phyloP scores from a whole-genome alignment of 2,329 filamentous ascomycete genomes.

The Nigrograna mackinnonii region DNA sequence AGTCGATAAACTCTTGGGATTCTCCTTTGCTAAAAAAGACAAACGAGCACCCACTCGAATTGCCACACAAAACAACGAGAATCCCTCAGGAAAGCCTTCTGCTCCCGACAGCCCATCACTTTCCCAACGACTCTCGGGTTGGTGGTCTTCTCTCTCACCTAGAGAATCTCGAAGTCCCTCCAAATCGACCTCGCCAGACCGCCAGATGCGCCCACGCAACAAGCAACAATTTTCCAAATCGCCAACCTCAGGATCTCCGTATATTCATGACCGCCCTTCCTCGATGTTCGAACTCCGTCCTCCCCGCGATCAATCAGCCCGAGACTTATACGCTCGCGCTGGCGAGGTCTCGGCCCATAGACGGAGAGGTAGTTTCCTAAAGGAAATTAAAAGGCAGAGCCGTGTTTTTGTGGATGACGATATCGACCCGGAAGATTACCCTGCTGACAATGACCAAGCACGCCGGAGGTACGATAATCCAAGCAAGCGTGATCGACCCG shows the following conservation, averaged over 20 bases:
- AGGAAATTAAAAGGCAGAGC: constrained; percentile 50
- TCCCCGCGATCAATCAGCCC: constrained; percentile 20
- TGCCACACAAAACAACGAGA: constrained; percentile 5
- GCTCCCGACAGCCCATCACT: constrained; percentile 32
- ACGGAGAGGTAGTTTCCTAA: constrained; percentile 39
- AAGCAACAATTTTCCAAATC: constrained; percentile 4
- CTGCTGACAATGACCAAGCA: constrained; percentile 3
- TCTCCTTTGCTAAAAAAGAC: constrained; percentile 26
- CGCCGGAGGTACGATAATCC: background rate
- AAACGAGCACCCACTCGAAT: constrained; percentile 15
- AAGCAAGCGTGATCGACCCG: background rate
- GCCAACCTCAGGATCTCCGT: constrained; percentile 14
- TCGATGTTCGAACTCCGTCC: constrained; percentile 42
- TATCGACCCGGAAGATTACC: constrained; percentile 20
- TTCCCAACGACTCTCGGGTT: constrained; percentile 34
- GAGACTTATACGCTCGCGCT: constrained; percentile 12
- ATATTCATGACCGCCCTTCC: constrained; percentile 28
- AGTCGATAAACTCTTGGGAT: constrained; percentile 28
- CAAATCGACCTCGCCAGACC: background rate
- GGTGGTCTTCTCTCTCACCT: constrained; percentile 37
- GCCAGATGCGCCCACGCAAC: constrained; percentile 6
- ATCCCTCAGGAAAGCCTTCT: background rate
- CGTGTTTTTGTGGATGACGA: constrained; percentile 52
- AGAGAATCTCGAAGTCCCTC: constrained; percentile 10
- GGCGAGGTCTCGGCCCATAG: constrained; percentile 7